Base-by-base conservation (phyloP, 768 basidiomycete species). In the Amylocystis lapponica region DNA sequence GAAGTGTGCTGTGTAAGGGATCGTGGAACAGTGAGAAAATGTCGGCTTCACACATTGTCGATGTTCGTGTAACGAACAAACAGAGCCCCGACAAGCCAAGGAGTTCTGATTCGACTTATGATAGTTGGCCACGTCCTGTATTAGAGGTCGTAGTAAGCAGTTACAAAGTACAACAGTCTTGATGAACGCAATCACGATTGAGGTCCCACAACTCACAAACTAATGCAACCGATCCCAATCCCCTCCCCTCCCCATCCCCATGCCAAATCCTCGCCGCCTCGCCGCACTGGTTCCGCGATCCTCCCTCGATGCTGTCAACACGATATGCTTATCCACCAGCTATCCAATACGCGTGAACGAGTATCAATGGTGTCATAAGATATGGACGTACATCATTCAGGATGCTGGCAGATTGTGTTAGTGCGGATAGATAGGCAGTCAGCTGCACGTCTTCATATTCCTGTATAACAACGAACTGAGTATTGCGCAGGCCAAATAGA, bases 381-480 rank as follows among this genome's bases (percentile, higher is more conserved):
- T 38, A 36, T 32, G n/a, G 2, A 55, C 89, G 55, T 57, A 95
- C 94, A 54, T 95, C 91, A 59, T 94, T 97, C 45, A 97, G 64
- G 9, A 83, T 78, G 51, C 83, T 84, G 13, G 94, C 75, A 23
- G 88, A 86, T 64, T 93, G 94, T 6, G 94, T 97, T 46, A 99
- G 64, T 12, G 82, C 79, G 1, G 91, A 83, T 11, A 99, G 70
- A 64, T 90, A 89, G 8, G 86, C 83, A 1, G 92, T 96, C 22
- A 99, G 69, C 48, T 96, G 91, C 13, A 95, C 92, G 59, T 99
- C 94, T 56, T 86, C 86, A 63, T 94, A 91, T 77, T 99, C 95
- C 92, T 96, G 53, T 19, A 40, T 22, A 33, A 40, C 25, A 19
- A 27, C 33, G 25, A 23, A 16, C 25, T 6, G n/a, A n/a, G n/a